phyloP scores from a whole-genome alignment of 2,329 filamentous ascomycete species.

The Fusarium tjaetaba region DNA sequence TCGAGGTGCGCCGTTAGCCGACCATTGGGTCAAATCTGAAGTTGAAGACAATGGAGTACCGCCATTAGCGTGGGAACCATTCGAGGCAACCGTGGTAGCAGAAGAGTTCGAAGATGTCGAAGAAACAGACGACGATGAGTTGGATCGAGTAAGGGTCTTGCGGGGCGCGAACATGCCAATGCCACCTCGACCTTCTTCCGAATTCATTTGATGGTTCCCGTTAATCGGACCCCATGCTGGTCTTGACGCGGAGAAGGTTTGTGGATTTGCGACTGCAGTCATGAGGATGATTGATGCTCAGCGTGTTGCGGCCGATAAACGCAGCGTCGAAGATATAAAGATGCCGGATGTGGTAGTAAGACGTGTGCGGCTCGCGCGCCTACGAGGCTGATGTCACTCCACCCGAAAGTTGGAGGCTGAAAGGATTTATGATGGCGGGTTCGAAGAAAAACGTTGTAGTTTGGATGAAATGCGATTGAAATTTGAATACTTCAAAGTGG shows the following conservation, averaged over 20 bases:
- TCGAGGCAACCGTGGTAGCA: slow-evolving; percentile 70
- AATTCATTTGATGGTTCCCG: slow-evolving; percentile 74
- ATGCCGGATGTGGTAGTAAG: slow-evolving; percentile 31
- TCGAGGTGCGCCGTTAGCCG: slow-evolving; percentile 57
- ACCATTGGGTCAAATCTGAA: slow-evolving; percentile 63
- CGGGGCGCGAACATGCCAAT: slow-evolving; percentile 82
- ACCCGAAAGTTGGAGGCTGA: slow-evolving; percentile 15
- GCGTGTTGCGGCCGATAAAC: slow-evolving; percentile 34
- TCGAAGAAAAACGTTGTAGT: not conserved
- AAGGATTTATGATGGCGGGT: slow-evolving; percentile 3
- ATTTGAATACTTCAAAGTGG: slow-evolving; percentile 16
- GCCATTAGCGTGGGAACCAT: slow-evolving; percentile 71
- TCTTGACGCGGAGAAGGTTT: slow-evolving; percentile 70
- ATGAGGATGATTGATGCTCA: slow-evolving; percentile 57
- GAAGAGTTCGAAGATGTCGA: slow-evolving; percentile 77
- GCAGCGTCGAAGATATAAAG: slow-evolving; percentile 30
- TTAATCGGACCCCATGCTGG: slow-evolving; percentile 72
- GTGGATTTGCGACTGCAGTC: slow-evolving; percentile 75
- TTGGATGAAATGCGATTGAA: slow-evolving; percentile 17
- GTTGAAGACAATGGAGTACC: slow-evolving; percentile 61
- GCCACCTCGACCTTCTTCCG: slow-evolving; percentile 79
- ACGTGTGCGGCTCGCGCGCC: slow-evolving; percentile 38
- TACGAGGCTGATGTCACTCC: slow-evolving; percentile 35
- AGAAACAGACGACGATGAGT: slow-evolving; percentile 91
- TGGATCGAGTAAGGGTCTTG: slow-evolving; percentile 85